Evolutionary conservation across 768 basidiomycete species (phyloP), one percentile per base, ranked within the genome.

Genomic region (Kwoniella europaea): DNA sequence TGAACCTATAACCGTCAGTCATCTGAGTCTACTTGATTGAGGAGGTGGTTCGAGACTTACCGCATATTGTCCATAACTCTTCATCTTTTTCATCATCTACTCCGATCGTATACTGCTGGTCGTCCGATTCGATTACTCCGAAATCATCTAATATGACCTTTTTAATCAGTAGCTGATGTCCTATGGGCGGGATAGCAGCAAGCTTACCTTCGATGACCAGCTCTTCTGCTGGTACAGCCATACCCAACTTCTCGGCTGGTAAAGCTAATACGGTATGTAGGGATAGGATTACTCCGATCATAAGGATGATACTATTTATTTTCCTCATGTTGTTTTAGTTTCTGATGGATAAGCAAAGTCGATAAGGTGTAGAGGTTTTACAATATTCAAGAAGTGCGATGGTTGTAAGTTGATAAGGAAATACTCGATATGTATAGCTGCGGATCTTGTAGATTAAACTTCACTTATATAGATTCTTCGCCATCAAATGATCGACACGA

Each of bases 201-300:
- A 35, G n/a, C 59, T 60, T 22, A 60, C 59, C 59, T 35, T 43
- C 3, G 10, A 42, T 60, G 4, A 42, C 59, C 22, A 29, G 16
- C 27, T 59, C 57, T 29, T 60, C 59, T 9, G 41, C 10, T 7
- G 59, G 59, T 22, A 43, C 2, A 41, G 41, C 59, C 10, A 60
- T 43, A n/a, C 59, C 59, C 59, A 60, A 20, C 29, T 42, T 60
- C 59, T 60, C 59, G 59, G 43, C 24, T 9, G 59, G 16, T 35
- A 10, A 15, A 10, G 35, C 59, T n/a, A 43, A n/a, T 12, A 18
- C 59, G 13, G 20, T 10, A 15, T 20, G 12, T n/a, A 43, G 35
- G 29, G 43, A 43, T 18, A 60, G 6, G 13, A 13, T 60, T 16
- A 60, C 10, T 22, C 20, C 41, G 4, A 43, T 41, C 41, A 43